Conservation (phyloP, 306 rosid genomes). For the Sechiopsis laciniata region DNA sequence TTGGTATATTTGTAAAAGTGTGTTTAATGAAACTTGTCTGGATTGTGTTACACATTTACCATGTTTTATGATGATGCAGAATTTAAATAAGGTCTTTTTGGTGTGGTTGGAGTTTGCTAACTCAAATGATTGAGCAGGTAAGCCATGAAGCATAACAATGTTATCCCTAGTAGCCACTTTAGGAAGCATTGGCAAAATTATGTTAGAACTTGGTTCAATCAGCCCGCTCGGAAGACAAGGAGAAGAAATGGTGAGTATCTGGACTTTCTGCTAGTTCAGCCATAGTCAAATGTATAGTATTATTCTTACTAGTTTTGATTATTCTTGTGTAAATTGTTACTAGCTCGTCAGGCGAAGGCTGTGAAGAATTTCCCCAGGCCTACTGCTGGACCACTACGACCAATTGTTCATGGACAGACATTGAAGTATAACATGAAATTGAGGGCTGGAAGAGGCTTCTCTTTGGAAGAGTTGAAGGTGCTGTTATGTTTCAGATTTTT, state of each 20-base stretch:
- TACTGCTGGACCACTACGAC: conserved; percentile 50
- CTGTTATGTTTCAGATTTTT: not conserved
- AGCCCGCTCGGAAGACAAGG: conserved; percentile 50
- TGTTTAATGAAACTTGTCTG: not conserved
- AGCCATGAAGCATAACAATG: conserved; percentile 54
- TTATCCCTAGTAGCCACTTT: conserved; percentile 49
- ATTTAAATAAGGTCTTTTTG: not conserved
- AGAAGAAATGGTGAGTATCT: conserved; percentile 41
- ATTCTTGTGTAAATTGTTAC: not conserved
- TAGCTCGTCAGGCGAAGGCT: conserved; percentile 54
- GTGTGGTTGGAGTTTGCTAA: not conserved
- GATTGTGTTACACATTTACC: not conserved
- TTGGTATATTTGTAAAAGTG: not conserved
- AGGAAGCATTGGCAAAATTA: conserved; percentile 54
- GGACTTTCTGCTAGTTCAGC: not conserved
- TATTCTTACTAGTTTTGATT: not conserved
- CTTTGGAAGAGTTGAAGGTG: conserved; percentile 56
- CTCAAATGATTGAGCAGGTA: conserved; percentile 19
- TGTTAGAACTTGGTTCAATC: conserved; percentile 62
- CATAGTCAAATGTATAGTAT: not conserved
- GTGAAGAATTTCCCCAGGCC: conserved; percentile 53
- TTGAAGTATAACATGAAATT: conserved; percentile 55
- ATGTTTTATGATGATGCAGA: not conserved
- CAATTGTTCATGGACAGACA: conserved; percentile 53
- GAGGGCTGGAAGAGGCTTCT: conserved; percentile 55